Evolutionary conservation across 352 stramenopile species (phyloP), one percentile per base, ranked within the genome.

Genomic region (Globisporangium orthogonon): DNA sequence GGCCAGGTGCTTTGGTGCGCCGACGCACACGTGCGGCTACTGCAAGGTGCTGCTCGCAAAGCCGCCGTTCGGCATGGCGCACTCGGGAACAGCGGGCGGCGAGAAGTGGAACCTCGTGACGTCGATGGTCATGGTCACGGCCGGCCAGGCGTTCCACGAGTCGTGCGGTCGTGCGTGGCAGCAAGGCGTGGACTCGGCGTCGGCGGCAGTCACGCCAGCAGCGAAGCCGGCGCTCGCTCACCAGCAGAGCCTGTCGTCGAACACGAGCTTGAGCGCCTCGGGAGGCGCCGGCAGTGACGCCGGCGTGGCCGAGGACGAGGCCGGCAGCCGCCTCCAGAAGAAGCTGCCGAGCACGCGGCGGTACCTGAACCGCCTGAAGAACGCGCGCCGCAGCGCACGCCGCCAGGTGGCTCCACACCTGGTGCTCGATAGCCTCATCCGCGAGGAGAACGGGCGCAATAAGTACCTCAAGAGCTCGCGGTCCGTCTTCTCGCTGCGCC

Each of bases 81-180:
- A 90, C 68, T 88, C 82, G 15, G 78, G 78, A 2, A 70, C 78
- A 17, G 62, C 65, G 35, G 70, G 74, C 23, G 77, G 73, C 39
- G 83, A 94, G 56, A 91, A 91, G 62, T 94, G 85, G 85, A 89
- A 91, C 33, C 56, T 90, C 59, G 75, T 87, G 54, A 93, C 76
- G 41, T 94, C 85, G 0, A 91, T 88, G 72, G 85, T 94, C 30
- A 77, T 91, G 31, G 69, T 92, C 15, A 85, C 83, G 64, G 76
- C 79, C 13, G 81, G 85, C 1, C 76, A 92, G 58, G 80, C 74
- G 14, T 94, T 94, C 65, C 85, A 94, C 65, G 85, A 94, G 66
- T 89, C 85, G 13, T 94, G 85, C 65, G 85, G 74, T 43, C 91
- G 89, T 50, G 83, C 83, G 7, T 94, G 83, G 82, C 82, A 94